Evolutionary conservation across 2,329 filamentous ascomycete genomes (phyloP), one percentile per base, ranked within the genome.

Genomic region (Penicillium capsulatum): DNA sequence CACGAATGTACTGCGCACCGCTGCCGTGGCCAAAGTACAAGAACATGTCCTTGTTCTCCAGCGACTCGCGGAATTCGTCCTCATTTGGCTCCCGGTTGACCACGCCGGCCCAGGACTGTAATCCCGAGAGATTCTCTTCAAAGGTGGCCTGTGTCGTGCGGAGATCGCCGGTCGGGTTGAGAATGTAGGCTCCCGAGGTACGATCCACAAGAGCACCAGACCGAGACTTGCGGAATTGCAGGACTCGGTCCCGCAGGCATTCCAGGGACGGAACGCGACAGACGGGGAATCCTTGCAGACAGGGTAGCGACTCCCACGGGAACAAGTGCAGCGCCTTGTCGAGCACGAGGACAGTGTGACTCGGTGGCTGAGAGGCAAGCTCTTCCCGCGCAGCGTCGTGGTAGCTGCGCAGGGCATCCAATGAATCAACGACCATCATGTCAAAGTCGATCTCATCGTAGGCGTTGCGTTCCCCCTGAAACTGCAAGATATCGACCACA

Each of bases 361-460:
- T 40, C 48, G 57, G 36, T 51, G 51, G 36, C 54, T 44, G 45
- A 5, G 45, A 50, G 5, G 65, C 61, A 19, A 69, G 59, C 38
- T 69, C 52, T 9, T 48, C 51, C 6, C 61, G 59, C 3, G 58
- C 61, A 16, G 64, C 65, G 38, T 75, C 73, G 55, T 95, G 83
- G 58, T 96, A 96, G 1, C 80, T 77, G 34, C 82, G 79, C 17
- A 98, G 70, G 2, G 89, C 87, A 65, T 96, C 91, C 27, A 88
- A 77, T 0, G 86, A 87, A 54, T 95, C 89, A 27, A 97, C 76
- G 4, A 90, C 81, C 79, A 98, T 94, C 51, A 75, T 70, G 53
- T 98, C 92, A 59, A 97, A 94, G 64, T 97, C 91, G 47, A 98
- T 86, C 67, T 98, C 92, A 54, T 98, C 92, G 65, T 96, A 96